Base-by-base conservation (phyloP, 176 grass and related monocot genomes). In the Alloteropsis semialata region DNA sequence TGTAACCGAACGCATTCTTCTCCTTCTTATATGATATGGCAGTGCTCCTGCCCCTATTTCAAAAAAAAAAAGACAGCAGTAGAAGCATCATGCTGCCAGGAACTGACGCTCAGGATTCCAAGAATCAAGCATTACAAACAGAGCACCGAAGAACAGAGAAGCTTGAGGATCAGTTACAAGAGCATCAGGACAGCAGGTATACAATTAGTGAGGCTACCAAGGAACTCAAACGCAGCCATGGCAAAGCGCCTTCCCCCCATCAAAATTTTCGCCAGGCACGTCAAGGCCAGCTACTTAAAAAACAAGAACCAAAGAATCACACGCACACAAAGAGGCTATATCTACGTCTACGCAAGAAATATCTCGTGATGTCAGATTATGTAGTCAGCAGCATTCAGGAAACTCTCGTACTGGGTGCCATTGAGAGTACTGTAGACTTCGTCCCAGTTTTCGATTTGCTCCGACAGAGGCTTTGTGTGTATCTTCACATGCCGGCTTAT, bases 361-460 rank as follows among this genome's bases (percentile, higher is more conserved):
- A 18, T 72, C 44, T 42, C 25, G 22, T 64, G 44, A 39, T 77
- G 74, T 82, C 79, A 93, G 74, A 85, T 77, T 57, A 39, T 55
- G 64, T 94, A 97, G 69, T 94, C 95, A 75, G 88, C 92, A 54
- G 86, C 79, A 54, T 91, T 82, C 82, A 97, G 73, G 88, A 97
- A 94, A 24, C 76, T 83, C 70, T 89, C 90, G n/a, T 92, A 97
- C 59, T 83, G 74, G 49, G 92, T 94, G 45, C 88, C 88, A 10
- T 92, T 94, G 62, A 97, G 86, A 19, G 69, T 37, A 75, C 43
- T 72, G 19, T 89, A 94, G 74, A 97, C 90, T 60, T 92, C 90
- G 30, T 84, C 90, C 95, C 95, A 97, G 70, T 97, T 97, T 42
- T 85, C 90, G 39, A 97, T 90, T 36, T 97, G 88, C 17, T 92